Evolutionary conservation across 164 flowering plant genomes (phyloP).

Genomic region (Magnolia changhungtana): DNA sequence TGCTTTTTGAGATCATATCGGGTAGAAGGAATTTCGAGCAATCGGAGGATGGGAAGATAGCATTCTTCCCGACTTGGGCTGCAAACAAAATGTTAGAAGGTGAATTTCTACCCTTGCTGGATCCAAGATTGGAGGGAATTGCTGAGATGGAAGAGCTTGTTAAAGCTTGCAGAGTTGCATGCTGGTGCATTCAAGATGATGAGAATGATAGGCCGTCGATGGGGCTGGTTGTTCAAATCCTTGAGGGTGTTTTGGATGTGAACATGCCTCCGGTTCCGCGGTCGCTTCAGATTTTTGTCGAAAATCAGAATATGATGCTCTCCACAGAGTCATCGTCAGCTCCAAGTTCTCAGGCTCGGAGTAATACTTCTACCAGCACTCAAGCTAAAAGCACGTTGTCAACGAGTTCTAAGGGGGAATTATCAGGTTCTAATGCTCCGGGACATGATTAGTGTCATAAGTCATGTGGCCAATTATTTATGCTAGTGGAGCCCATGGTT

Average conservation of each 20-base stretch:
- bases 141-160: constrained; percentile 28
- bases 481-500: background rate
- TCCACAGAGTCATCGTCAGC: background rate
- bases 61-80: constrained; percentile 35
- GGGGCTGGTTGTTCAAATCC: constrained; percentile 38
- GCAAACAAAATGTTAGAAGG: constrained; percentile 23
- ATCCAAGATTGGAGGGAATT: constrained; percentile 24
- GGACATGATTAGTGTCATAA: background rate
- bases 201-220: constrained; percentile 37
- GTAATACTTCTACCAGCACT: background rate
- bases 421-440: background rate
- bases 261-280: constrained; percentile 32
- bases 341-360: background rate
- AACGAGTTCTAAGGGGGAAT: background rate
- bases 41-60: constrained; percentile 18
- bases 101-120: constrained; percentile 21
- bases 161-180: constrained; percentile 29
- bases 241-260: constrained; percentile 35
- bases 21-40: constrained; percentile 34
- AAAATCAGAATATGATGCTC: constrained; percentile 2
- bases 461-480: background rate
- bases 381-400: background rate
- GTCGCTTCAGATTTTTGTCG: constrained; percentile 22
- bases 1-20: constrained; percentile 34
- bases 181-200: constrained; percentile 43